These are phyloP conservation scores for Thelonectria discophora DNA, from an alignment of 2,329 filamentous ascomycete genomes.

Conservation along the genomic window DNA sequence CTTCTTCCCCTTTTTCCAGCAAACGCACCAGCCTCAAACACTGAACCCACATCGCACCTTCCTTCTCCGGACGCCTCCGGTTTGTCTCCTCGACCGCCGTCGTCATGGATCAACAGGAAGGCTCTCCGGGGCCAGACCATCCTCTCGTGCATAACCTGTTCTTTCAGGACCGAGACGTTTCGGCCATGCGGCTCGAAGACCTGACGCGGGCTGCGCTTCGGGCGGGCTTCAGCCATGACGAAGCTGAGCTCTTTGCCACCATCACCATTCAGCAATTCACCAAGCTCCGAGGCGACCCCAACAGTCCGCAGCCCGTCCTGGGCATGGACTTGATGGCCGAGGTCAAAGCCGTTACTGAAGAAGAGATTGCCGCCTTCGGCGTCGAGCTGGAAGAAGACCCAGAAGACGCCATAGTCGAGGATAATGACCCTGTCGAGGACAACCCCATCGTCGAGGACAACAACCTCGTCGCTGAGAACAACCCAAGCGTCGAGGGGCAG, in stretches of 20 bases:
- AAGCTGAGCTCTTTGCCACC: background rate
- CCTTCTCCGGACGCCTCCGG: no score
- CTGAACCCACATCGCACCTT: no score
- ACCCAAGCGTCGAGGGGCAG: slow-evolving; percentile 14
- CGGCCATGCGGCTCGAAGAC: no score
- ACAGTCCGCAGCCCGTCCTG: background rate
- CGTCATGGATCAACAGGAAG: no score
- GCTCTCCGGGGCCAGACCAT: no score
- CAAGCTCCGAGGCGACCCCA: background rate
- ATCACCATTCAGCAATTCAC: background rate
- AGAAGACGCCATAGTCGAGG: background rate
- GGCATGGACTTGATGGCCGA: background rate
- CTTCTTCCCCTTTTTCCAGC: no score
- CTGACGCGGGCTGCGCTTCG: background rate
- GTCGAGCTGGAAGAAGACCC: background rate
- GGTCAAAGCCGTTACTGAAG: background rate
- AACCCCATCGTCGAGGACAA: background rate
- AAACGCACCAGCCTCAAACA: no score
- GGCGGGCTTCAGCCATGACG: background rate
- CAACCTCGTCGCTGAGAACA: no score
- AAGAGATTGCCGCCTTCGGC: background rate
- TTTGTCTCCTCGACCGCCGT: no score
- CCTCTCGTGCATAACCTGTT: no score
- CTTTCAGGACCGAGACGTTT: no score
- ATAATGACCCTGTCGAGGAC: no score